Conservation (phyloP, 2,329 filamentous ascomycete genomes). For the Ophiostoma ulmi region DNA sequence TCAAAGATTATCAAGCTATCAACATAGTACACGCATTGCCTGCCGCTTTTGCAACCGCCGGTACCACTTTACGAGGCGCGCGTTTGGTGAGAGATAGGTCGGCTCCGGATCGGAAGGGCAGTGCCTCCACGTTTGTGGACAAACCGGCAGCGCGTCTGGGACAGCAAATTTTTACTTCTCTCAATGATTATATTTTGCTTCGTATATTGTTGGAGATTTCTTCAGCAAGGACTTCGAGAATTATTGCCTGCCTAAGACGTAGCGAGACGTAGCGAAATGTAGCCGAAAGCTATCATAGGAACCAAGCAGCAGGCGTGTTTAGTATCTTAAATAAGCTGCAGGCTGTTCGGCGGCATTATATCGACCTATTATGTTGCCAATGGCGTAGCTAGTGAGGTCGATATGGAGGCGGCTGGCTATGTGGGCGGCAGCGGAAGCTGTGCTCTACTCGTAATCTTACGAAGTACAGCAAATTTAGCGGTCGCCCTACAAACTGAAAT, state of each 20-base stretch:
- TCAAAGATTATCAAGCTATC: neutral
- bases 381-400: neutral
- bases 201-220: neutral
- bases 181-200: neutral
- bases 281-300: neutral
- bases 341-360: neutral
- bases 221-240: neutral
- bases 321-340: neutral
- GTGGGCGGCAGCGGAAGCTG: conserved; percentile 15
- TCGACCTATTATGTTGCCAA: neutral
- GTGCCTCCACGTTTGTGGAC: conserved; percentile 11
- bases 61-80: conserved; percentile 8
- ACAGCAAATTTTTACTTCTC: neutral
- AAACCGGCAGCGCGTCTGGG: conserved; percentile 14
- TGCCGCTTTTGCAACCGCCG: conserved; percentile 15
- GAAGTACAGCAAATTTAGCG: neutral
- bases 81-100: conserved; percentile 8
- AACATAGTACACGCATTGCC: neutral
- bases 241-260: neutral
- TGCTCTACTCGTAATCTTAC: neutral
- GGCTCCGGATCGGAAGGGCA: conserved; percentile 20
- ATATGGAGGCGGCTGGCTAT: neutral
- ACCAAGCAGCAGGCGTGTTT: neutral
- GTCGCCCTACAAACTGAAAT: conserved; percentile 4
- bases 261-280: neutral